These are phyloP conservation scores for Allium cepa DNA, from an alignment of 106 monocot genomes.

Conservation along the genomic window DNA sequence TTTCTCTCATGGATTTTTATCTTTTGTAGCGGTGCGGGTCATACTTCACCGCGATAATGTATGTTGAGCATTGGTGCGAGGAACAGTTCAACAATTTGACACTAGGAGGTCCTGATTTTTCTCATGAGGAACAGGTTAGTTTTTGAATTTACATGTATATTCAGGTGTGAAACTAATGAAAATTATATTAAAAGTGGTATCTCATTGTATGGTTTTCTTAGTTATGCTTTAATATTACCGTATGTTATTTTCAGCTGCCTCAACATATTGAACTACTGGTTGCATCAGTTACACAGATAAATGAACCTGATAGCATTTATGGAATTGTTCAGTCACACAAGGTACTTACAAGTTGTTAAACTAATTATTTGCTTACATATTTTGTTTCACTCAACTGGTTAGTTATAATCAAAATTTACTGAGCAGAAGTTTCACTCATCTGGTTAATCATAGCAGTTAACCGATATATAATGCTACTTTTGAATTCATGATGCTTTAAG, in stretches of 20 bases:
- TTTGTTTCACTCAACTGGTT: too few species aligned
- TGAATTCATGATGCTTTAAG: too few species aligned
- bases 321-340: constrained; percentile 78
- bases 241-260: constrained; percentile 41
- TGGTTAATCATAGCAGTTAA: too few species aligned
- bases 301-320: constrained; percentile 95
- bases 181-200: too few species aligned
- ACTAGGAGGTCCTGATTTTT: constrained; percentile 78
- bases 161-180: too few species aligned
- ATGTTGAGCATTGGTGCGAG: constrained; percentile 93
- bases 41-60: constrained; percentile 85
- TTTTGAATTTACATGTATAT: neutral
- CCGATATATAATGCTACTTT: too few species aligned
- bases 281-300: constrained; percentile 74
- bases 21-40: constrained; percentile 63
- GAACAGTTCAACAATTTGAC: constrained; percentile 64
- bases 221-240: neutral
- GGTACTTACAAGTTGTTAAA: constrained; percentile 19
- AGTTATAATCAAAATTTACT: too few species aligned
- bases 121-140: constrained; percentile 52
- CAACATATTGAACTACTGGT: constrained; percentile 71
- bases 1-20: constrained; percentile 5
- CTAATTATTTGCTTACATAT: too few species aligned
- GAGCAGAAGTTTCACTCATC: too few species aligned
- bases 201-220: too few species aligned